Conservation (phyloP, 2,329 filamentous ascomycete species). For the Sclerotinia spermophila region DNA sequence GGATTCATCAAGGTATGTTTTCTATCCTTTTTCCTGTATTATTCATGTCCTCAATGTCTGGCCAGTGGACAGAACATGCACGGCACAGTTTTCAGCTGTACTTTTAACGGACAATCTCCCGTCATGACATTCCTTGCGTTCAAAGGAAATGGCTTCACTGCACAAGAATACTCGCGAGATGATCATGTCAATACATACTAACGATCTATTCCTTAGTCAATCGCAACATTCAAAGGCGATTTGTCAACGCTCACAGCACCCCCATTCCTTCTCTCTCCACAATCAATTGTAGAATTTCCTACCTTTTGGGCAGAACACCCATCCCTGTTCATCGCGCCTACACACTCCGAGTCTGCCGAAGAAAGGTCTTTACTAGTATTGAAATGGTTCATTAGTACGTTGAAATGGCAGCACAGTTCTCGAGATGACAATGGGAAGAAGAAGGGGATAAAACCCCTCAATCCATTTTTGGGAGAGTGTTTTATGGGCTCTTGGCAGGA, state of each 20-base stretch:
- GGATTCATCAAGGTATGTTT: slow-evolving; percentile 34
- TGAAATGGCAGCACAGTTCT: slow-evolving; percentile 77
- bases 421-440: slow-evolving; percentile 63
- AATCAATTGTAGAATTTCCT: slow-evolving; percentile 75
- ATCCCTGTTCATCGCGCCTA: slow-evolving; percentile 73
- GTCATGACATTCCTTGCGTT: not conserved
- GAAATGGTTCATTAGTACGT: slow-evolving; percentile 87
- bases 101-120: no score
- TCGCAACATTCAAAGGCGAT: slow-evolving; percentile 79
- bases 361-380: slow-evolving; percentile 21
- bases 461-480: slow-evolving; percentile 91
- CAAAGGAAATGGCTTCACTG: not conserved
- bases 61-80: not conserved
- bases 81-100: not conserved
- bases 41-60: not conserved
- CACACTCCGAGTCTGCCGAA: slow-evolving; percentile 70
- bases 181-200: not conserved
- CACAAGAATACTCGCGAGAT: not conserved
- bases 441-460: slow-evolving; percentile 94
- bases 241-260: slow-evolving; percentile 76
- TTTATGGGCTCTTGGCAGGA: slow-evolving; percentile 91
- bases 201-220: slow-evolving; percentile 47
- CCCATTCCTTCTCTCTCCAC: slow-evolving; percentile 77
- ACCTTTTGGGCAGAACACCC: slow-evolving; percentile 81
- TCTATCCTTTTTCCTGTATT: not conserved